These are phyloP conservation scores for Xerocomus amazonicus DNA, from an alignment of 1,284 basidiomycete genomes.

Conservation along the genomic window DNA sequence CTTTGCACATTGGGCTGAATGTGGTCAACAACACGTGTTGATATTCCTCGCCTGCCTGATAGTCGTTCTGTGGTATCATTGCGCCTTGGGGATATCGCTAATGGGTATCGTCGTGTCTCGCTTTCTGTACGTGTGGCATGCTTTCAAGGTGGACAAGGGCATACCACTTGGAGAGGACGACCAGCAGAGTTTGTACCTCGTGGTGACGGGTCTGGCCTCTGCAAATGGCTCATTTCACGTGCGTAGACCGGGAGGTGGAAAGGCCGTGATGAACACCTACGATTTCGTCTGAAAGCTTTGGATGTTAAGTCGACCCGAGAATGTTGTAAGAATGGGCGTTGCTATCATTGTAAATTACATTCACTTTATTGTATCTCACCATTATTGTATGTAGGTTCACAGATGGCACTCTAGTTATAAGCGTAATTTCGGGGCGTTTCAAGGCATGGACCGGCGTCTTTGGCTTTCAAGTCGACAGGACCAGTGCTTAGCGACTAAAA, in stretches of 20 bases:
- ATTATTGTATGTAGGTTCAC: background rate
- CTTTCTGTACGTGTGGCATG: conserved; percentile 38
- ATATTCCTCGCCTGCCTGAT: conserved; percentile 38
- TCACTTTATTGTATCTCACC: background rate
- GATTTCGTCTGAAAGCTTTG: too few species aligned
- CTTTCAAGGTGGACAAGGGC: conserved; percentile 32
- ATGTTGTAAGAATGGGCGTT: background rate
- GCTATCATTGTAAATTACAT: background rate
- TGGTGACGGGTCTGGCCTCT: conserved; percentile 22
- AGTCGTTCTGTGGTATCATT: conserved; percentile 29
- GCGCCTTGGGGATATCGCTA: conserved; percentile 27
- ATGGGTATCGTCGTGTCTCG: conserved; percentile 31
- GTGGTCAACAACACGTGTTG: conserved; percentile 39
- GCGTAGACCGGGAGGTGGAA: background rate
- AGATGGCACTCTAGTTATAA: too few species aligned
- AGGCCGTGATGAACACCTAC: background rate
- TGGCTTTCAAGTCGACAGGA: too few species aligned
- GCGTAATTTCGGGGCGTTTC: too few species aligned
- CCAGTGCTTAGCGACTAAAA: too few species aligned
- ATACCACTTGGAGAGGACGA: conserved; percentile 44
- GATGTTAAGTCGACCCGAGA: background rate
- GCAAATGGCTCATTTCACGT: conserved; percentile 4
- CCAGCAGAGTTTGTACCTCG: conserved; percentile 42
- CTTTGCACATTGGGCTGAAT: conserved; percentile 44
- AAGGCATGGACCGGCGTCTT: too few species aligned